Percentiles rank a stretch among this genome's conserved stretches.
Evolutionary conservation across 768 basidiomycete species (phyloP).

Genomic region (Russula olivacea): DNA sequence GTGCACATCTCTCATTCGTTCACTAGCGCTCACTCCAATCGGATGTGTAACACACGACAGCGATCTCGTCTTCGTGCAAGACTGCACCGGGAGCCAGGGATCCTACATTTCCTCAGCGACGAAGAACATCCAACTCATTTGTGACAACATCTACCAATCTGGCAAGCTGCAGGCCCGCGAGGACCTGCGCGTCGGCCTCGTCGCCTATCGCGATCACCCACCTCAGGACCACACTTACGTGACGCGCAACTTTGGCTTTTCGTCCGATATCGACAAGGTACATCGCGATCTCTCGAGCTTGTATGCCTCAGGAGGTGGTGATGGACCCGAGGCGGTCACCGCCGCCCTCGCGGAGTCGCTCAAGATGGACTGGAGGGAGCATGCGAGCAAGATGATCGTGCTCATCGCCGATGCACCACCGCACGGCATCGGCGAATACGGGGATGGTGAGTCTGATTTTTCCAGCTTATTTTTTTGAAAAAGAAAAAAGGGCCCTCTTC

Average conservation of each 20-base stretch:
- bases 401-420: conserved; percentile 97
- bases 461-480: not conserved
- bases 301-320: conserved; percentile 87
- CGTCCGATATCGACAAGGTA: conserved; percentile 83
- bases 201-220: conserved; percentile 95
- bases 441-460: conserved; percentile 61
- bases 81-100: conserved; percentile 90
- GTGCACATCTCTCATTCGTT: conserved; percentile 30
- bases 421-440: conserved; percentile 95
- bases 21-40: not conserved
- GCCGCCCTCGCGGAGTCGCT: conserved; percentile 84
- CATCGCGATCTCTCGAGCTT: conserved; percentile 76
- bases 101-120: conserved; percentile 91
- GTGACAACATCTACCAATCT: conserved; percentile 89
- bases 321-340: conserved; percentile 96
- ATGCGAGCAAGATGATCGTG: conserved; percentile 92
- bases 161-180: conserved; percentile 83
- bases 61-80: conserved; percentile 92
- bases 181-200: conserved; percentile 85
- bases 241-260: conserved; percentile 90
- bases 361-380: conserved; percentile 84
- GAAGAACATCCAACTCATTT: conserved; percentile 94
- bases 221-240: conserved; percentile 96
- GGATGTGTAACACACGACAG: conserved; percentile 35
- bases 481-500: not conserved